These are phyloP conservation scores for Pseudonitzschia multiseries DNA, from an alignment of 108 stramenopile genomes.

Conservation along the genomic window DNA sequence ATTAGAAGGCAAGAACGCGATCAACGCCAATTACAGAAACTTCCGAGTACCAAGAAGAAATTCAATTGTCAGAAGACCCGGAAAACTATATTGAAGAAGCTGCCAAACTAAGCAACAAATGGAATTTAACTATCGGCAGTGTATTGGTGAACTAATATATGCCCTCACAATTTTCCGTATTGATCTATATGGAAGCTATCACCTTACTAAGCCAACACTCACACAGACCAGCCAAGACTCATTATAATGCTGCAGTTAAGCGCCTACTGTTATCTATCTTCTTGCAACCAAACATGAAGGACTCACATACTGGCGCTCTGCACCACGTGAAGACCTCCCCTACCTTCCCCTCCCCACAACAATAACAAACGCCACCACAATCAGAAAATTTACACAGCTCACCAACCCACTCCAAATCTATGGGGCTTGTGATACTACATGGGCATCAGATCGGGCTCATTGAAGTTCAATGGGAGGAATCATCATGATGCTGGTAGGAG, in stretches of 20 bases:
- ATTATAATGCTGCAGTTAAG: slow-evolving; percentile 5
- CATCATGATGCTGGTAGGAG: slow-evolving; percentile 29
- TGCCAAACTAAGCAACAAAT: slow-evolving; percentile 8
- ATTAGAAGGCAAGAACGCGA: neutral
- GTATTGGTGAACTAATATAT: slow-evolving; percentile 34
- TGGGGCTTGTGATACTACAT: slow-evolving; percentile 34
- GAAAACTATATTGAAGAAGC: neutral
- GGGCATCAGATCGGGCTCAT: slow-evolving; percentile 26
- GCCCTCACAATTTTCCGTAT: slow-evolving; percentile 29
- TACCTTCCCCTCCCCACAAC: neutral
- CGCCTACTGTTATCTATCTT: neutral
- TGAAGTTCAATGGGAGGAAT: slow-evolving; percentile 37
- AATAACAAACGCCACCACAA: neutral
- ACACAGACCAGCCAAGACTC: neutral
- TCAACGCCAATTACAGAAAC: neutral
- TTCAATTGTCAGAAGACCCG: slow-evolving; percentile 8
- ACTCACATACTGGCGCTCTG: neutral
- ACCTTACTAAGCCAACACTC: slow-evolving; percentile 3
- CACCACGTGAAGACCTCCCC: neutral
- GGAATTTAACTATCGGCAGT: slow-evolving; percentile 23
- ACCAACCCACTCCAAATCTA: too few relatives aligned
- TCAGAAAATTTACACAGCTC: too few relatives aligned
- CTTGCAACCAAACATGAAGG: neutral
- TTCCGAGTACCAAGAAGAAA: neutral
- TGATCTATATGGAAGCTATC: neutral